These are phyloP conservation scores for Vanderwaltozyma yarrowii DNA, from an alignment of 805 yeast species.

Conservation along the genomic window DNA sequence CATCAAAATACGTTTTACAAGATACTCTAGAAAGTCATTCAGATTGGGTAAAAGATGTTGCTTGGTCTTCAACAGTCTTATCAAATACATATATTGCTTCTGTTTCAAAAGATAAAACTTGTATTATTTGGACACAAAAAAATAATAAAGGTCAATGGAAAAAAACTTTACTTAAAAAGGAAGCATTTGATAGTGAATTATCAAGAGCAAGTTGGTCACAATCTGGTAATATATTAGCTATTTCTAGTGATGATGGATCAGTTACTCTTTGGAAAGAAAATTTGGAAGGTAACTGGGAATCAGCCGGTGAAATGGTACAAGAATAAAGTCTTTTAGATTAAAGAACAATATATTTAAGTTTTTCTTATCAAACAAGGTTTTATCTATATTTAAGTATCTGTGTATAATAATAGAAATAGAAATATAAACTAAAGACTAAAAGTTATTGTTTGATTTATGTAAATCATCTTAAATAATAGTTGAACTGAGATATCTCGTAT, in stretches of 20 bases:
- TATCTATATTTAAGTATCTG: too few relatives aligned
- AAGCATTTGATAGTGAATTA: constrained; percentile 86
- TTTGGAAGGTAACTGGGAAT: constrained; percentile 83
- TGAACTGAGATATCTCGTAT: too few relatives aligned
- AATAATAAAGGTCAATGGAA: constrained; percentile 56
- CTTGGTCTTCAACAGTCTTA: constrained; percentile 87
- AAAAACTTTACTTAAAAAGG: constrained; percentile 55
- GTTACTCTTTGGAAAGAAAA: constrained; percentile 92
- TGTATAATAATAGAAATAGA: too few relatives aligned
- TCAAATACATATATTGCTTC: constrained; percentile 80
- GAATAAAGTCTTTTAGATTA: constrained; percentile 22
- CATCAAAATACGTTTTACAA: constrained; percentile 54
- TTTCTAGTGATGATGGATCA: constrained; percentile 86
- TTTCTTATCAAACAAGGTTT: too few relatives aligned
- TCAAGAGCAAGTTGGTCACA: constrained; percentile 96
- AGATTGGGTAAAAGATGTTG: constrained; percentile 94
- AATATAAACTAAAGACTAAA: too few relatives aligned
- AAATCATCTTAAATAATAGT: too few relatives aligned
- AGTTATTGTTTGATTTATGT: too few relatives aligned
- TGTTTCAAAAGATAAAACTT: constrained; percentile 88
- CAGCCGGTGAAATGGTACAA: constrained; percentile 84
- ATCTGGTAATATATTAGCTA: constrained; percentile 85
- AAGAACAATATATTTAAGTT: not conserved
- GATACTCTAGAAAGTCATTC: constrained; percentile 72
- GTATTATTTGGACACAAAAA: constrained; percentile 83